A percentile compares a stretch with the other conserved stretches of the same genome.
These are phyloP conservation scores for Agaricus subrufescens DNA, from an alignment of 768 basidiomycete genomes.

Conservation along the genomic window DNA sequence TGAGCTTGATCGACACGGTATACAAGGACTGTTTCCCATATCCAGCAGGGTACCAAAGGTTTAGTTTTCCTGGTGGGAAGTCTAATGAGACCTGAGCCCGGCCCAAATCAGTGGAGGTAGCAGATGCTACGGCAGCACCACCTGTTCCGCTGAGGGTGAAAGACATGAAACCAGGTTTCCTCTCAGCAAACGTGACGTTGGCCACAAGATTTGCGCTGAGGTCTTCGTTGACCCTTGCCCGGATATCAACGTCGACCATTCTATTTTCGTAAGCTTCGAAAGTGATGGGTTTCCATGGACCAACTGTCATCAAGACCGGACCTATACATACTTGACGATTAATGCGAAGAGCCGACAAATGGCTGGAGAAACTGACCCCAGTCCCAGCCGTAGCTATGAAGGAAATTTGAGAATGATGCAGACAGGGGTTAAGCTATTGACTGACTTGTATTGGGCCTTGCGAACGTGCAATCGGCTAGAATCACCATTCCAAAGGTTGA, in stretches of 20 bases:
- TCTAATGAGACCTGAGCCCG: slow-evolving; percentile 38
- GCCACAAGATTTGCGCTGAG: slow-evolving; percentile 50
- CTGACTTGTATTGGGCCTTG: slow-evolving; percentile 90
- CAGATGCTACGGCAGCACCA: slow-evolving; percentile 39
- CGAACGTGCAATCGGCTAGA: slow-evolving; percentile 85
- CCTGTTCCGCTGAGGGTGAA: slow-evolving; percentile 45
- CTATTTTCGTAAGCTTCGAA: slow-evolving; percentile 65
- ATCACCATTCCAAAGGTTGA: slow-evolving; percentile 85
- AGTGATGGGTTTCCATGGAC: slow-evolving; percentile 81
- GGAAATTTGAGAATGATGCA: background rate
- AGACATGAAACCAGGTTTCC: slow-evolving; percentile 32
- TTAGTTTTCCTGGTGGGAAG: slow-evolving; percentile 50
- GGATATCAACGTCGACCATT: slow-evolving; percentile 63
- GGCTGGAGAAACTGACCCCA: slow-evolving; percentile 50
- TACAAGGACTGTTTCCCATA: slow-evolving; percentile 84
- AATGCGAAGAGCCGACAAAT: background rate
- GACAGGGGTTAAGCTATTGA: background rate
- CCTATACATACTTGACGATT: slow-evolving; percentile 32
- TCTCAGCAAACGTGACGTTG: slow-evolving; percentile 36
- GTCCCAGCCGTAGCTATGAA: slow-evolving; percentile 79
- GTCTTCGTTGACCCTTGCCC: slow-evolving; percentile 49
- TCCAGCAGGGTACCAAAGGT: slow-evolving; percentile 85
- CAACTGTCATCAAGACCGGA: slow-evolving; percentile 80
- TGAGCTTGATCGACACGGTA: slow-evolving; percentile 49
- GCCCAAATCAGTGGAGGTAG: slow-evolving; percentile 31